phyloP scores from a whole-genome alignment of 768 basidiomycete genomes.

The Neoboletus brunneissimus region DNA sequence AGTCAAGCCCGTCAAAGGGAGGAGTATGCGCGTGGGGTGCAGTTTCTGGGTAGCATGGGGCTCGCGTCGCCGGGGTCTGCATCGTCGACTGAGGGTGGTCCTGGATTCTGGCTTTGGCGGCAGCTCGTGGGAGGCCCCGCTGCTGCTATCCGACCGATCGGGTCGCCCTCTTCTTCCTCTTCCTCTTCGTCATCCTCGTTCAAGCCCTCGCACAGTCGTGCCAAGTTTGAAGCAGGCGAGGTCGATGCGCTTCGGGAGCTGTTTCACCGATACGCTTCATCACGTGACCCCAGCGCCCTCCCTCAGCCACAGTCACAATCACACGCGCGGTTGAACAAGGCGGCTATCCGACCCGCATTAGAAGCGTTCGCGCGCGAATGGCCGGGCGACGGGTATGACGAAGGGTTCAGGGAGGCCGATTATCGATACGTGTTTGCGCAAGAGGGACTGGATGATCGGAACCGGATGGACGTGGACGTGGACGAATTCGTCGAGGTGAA shows the following conservation, averaged over 20 bases:
- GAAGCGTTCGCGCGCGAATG: slow-evolving; percentile 39
- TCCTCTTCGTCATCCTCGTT: slow-evolving; percentile 6
- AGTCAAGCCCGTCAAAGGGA: slow-evolving; percentile 48
- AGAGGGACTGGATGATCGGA: slow-evolving; percentile 54
- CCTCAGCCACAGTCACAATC: too few relatives aligned
- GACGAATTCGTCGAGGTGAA: slow-evolving; percentile 82
- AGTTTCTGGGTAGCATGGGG: slow-evolving; percentile 85
- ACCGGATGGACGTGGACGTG: slow-evolving; percentile 58
- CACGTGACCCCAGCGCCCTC: neutral
- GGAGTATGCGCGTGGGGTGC: slow-evolving; percentile 58
- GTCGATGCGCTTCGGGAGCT: slow-evolving; percentile 40
- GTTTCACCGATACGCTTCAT: slow-evolving; percentile 27
- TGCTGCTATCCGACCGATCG: neutral
- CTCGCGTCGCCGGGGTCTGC: slow-evolving; percentile 50
- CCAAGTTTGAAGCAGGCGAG: slow-evolving; percentile 54
- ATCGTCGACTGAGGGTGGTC: neutral
- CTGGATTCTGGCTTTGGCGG: slow-evolving; percentile 3
- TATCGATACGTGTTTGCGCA: slow-evolving; percentile 73
- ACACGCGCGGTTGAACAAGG: slow-evolving; percentile 31
- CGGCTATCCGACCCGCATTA: slow-evolving; percentile 42
- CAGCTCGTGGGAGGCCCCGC: slow-evolving; percentile 2
- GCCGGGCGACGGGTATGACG: slow-evolving; percentile 52
- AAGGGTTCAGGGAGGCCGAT: slow-evolving; percentile 58
- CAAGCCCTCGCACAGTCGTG: slow-evolving; percentile 40
- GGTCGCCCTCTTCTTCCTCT: neutral